Evolutionary conservation across 257 asterid genomes (phyloP).

Genomic region (Solanum ossicruentum): DNA sequence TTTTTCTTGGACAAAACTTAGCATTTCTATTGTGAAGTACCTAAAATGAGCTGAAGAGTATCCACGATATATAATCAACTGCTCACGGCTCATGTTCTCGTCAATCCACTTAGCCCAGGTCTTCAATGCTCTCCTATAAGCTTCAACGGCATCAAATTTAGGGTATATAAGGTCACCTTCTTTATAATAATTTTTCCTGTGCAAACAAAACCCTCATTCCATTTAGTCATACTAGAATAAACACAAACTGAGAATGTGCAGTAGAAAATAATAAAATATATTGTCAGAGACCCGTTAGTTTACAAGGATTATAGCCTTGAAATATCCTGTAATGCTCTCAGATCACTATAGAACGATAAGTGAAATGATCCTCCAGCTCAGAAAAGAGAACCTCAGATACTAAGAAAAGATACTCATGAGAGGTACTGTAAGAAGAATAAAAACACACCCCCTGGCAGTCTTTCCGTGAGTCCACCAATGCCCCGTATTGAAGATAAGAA

Average conservation of each 20-base stretch:
- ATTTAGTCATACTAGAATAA: not conserved
- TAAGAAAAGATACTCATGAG: not conserved
- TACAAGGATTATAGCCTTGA: not conserved
- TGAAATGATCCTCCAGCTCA: not conserved
- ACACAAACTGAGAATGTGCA: not conserved
- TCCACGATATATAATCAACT: conserved; percentile 78
- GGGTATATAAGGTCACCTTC: conserved; percentile 69
- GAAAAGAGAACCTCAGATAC: not conserved
- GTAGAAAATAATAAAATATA: not conserved
- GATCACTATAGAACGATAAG: not conserved
- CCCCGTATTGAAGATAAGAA: conserved; percentile 85
- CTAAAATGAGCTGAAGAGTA: conserved; percentile 98
- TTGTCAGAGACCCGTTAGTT: not conserved
- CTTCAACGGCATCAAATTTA: conserved; percentile 70
- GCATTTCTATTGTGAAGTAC: conserved; percentile 16
- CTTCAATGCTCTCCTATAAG: conserved; percentile 69
- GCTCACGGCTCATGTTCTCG: conserved; percentile 20
- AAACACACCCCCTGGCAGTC: conserved; percentile 78
- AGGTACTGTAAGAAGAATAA: not conserved
- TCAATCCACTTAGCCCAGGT: conserved; percentile 92
- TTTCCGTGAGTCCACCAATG: conserved; percentile 99
- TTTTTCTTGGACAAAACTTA: not conserved
- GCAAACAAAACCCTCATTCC: not conserved
- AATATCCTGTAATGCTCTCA: not conserved
- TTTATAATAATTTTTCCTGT: conserved; percentile 86